These are phyloP conservation scores for Zymoseptoria ardabiliae DNA, from an alignment of 2,329 filamentous ascomycete species.

Conservation along the genomic window DNA sequence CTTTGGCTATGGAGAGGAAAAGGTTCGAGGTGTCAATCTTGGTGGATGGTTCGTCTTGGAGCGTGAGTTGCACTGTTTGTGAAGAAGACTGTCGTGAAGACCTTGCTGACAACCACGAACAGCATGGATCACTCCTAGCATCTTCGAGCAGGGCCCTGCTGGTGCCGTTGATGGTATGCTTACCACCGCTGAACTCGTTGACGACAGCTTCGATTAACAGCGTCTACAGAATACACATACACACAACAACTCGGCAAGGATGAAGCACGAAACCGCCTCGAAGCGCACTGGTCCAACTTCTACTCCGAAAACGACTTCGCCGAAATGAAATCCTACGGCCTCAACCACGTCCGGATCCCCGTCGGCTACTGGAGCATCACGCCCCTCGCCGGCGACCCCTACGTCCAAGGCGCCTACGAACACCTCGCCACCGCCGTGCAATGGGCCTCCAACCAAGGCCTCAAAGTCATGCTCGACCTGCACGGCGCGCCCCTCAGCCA, in stretches of 20 bases:
- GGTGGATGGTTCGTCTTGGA: conserved; percentile 58
- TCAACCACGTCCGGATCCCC: conserved; percentile 43
- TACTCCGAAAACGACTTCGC: conserved; percentile 38
- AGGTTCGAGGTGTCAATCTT: conserved; percentile 58
- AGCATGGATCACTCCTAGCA: conserved; percentile 43
- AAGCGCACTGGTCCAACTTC: conserved; percentile 31
- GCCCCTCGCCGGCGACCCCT: conserved; percentile 46
- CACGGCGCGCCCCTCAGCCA: conserved; percentile 59
- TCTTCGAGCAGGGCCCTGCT: conserved; percentile 45
- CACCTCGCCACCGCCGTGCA: conserved; percentile 44
- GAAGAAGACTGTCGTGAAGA: neutral
- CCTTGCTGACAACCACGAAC: neutral
- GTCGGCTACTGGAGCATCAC: conserved; percentile 49
- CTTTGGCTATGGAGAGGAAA: conserved; percentile 48
- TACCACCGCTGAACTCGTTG: neutral
- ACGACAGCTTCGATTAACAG: neutral
- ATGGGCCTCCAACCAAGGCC: conserved; percentile 48
- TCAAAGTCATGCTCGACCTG: conserved; percentile 61
- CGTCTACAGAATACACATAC: conserved; percentile 24
- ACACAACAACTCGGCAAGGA: conserved; percentile 40
- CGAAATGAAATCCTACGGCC: conserved; percentile 32
- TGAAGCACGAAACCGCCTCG: conserved; percentile 36
- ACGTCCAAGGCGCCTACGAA: conserved; percentile 40
- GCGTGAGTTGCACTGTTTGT: conserved; percentile 38
- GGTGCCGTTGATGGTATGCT: conserved; percentile 46